These are phyloP conservation scores for Monosporascus sp. DNA, from an alignment of 2,329 filamentous ascomycete genomes.

Conservation along the genomic window DNA sequence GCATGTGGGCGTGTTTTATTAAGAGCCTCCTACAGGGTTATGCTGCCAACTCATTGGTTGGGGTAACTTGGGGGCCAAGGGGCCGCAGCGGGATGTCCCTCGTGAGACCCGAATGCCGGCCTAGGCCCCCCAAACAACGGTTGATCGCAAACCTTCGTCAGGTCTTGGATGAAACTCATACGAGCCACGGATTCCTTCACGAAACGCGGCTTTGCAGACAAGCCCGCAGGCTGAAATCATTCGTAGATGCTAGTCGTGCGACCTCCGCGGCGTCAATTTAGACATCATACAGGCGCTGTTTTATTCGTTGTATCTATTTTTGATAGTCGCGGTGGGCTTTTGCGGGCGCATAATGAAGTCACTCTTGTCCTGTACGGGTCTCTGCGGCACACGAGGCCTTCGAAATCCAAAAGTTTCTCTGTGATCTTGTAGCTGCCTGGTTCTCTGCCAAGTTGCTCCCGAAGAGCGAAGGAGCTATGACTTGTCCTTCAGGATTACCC, in stretches of 20 bases:
- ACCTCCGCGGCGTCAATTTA: neutral
- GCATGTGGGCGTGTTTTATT: conserved; percentile 24
- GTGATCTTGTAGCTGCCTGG: no score
- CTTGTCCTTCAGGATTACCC: neutral
- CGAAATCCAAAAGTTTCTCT: neutral
- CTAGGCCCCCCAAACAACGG: neutral
- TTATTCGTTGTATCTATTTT: neutral
- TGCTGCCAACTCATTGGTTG: conserved; percentile 23
- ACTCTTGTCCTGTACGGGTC: neutral
- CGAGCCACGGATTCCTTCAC: neutral
- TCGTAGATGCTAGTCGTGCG: neutral
- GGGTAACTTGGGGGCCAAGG: conserved; percentile 22
- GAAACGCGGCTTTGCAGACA: neutral
- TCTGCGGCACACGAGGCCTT: neutral
- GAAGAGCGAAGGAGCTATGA: no score
- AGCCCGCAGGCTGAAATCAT: neutral
- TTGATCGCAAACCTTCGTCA: neutral
- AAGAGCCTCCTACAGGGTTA: conserved; percentile 23
- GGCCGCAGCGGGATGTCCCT: conserved; percentile 21
- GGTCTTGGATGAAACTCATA: neutral
- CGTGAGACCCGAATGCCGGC: conserved; percentile 11
- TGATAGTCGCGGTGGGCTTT: neutral
- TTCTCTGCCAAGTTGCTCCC: no score
- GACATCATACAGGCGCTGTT: neutral
- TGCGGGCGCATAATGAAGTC: neutral